Evolutionary conservation across 2,329 filamentous ascomycete genomes (phyloP).

Genomic region (Colletotrichum limetticola): DNA sequence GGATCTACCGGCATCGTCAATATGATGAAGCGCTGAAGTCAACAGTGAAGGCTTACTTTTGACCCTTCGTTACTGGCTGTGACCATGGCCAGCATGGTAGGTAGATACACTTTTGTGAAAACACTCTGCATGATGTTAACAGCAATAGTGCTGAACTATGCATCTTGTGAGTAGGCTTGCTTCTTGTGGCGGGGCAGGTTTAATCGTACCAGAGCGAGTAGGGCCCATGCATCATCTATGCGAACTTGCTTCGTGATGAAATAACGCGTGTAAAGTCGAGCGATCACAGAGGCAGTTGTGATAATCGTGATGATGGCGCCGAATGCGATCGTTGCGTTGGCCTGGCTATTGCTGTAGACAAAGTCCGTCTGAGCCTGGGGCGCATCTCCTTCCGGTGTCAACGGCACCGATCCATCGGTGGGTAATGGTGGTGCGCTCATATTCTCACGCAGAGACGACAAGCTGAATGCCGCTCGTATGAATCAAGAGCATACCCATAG

Average conservation of each 20-base stretch:
- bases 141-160: no score
- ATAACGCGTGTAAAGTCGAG: slow-evolving; percentile 5
- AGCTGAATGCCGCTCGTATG: neutral
- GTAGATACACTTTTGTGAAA: no score
- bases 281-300: slow-evolving; percentile 2
- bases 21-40: no score
- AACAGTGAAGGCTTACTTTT: no score
- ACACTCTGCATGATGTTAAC: no score
- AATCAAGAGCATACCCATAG: neutral
- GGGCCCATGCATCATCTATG: slow-evolving; percentile 10
- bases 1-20: no score
- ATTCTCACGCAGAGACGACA: neutral
- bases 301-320: neutral
- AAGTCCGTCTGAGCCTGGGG: no score
- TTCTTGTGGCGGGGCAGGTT: no score
- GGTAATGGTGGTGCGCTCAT: neutral
- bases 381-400: neutral
- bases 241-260: slow-evolving; percentile 9
- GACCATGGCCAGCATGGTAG: no score
- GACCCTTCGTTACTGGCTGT: no score
- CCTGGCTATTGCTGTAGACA: neutral
- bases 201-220: slow-evolving; percentile 3
- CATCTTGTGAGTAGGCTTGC: no score
- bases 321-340: neutral
- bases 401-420: neutral